Conservation (phyloP, 257 asterid genomes). For the Cordia subcordata region DNA sequence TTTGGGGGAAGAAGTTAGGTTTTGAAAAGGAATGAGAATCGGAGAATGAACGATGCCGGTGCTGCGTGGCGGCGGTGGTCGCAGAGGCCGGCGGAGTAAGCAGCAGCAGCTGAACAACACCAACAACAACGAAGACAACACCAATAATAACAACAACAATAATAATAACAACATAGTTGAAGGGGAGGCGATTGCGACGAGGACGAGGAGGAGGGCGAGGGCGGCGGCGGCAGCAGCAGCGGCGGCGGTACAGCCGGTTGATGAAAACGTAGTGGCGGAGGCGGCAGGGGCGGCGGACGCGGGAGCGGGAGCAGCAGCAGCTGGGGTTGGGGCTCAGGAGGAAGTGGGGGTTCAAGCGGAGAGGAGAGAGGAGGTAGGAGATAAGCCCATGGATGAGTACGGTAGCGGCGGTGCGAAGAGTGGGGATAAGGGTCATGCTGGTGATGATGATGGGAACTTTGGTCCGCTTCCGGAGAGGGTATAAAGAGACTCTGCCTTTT, state of each 20-base stretch:
- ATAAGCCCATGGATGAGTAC: constrained; percentile 48
- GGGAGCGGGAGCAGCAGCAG: constrained; percentile 33
- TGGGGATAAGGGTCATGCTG: constrained; percentile 48
- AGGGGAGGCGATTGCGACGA: constrained; percentile 51
- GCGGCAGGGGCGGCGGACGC: constrained; percentile 17
- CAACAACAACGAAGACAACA: constrained; percentile 13
- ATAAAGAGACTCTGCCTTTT: constrained; percentile 1
- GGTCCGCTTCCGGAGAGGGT: constrained; percentile 72
- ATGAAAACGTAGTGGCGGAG: constrained; percentile 27
- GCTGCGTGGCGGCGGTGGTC: constrained; percentile 46
- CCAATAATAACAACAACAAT: neutral
- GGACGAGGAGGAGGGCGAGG: constrained; percentile 57
- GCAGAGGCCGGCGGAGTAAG: constrained; percentile 57
- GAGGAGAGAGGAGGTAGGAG: constrained; percentile 34
- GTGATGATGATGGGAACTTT: constrained; percentile 48
- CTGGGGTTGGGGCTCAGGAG: constrained; percentile 24
- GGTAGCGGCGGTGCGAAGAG: constrained; percentile 44
- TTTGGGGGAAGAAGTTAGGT: no score
- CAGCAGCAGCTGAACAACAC: constrained; percentile 14
- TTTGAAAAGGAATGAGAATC: constrained; percentile 32
- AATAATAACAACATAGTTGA: constrained; percentile 16
- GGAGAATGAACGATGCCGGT: constrained; percentile 85
- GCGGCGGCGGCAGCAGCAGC: constrained; percentile 32
- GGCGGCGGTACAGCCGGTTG: constrained; percentile 24
- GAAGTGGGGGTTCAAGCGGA: constrained; percentile 14